Conservation (phyloP, 2,329 filamentous ascomycete genomes). For the Alternaria brassicae region DNA sequence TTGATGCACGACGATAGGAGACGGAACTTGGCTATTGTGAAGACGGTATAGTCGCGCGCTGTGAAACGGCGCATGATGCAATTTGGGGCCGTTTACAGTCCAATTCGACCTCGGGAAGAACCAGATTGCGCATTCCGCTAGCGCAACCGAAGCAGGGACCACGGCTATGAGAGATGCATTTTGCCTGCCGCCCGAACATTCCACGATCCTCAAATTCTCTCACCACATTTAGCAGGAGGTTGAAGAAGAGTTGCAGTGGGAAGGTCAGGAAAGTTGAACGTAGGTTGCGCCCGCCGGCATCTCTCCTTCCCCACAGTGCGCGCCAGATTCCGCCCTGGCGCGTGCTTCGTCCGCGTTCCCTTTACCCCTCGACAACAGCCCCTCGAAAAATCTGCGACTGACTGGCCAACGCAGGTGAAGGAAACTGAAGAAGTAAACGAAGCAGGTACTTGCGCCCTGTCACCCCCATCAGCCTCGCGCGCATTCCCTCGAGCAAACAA, state of each 20-base stretch:
- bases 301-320: conserved; percentile 6
- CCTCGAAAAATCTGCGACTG: conserved; percentile 42
- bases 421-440: conserved; percentile 36
- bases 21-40: conserved; percentile 19
- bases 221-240: conserved; percentile 46
- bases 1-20: conserved; percentile 10
- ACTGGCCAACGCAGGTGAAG: conserved; percentile 43
- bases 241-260: conserved; percentile 52
- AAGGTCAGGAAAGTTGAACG: conserved; percentile 48
- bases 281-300: conserved; percentile 29
- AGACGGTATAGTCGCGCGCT: conserved; percentile 17
- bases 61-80: conserved; percentile 17
- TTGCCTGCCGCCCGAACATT: conserved; percentile 31
- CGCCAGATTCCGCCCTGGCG: conserved; percentile 23
- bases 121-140: conserved; percentile 35
- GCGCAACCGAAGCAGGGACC: conserved; percentile 33
- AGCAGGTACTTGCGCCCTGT: conserved; percentile 37
- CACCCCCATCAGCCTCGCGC: conserved; percentile 1
- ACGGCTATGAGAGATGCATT: conserved; percentile 34
- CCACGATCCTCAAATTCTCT: conserved; percentile 30
- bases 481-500: conserved; percentile 4
- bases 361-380: conserved; percentile 36
- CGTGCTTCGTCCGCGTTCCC: conserved; percentile 29
- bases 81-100: conserved; percentile 21
- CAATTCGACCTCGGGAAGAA: conserved; percentile 33